Base-by-base conservation (phyloP, 331 rosid species). In the Saraca asoca region DNA sequence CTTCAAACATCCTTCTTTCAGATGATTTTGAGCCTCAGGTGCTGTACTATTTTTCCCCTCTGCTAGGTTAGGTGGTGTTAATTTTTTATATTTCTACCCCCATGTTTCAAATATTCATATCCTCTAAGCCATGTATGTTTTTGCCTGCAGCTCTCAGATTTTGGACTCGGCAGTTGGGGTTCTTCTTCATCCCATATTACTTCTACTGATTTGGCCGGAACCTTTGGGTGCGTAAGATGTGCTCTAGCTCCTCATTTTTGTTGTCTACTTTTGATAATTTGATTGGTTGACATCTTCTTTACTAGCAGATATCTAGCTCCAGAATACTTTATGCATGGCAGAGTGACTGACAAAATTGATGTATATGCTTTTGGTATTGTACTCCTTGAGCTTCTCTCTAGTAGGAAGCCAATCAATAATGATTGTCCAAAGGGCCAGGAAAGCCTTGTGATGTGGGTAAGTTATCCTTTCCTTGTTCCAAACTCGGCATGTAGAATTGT, bases 381-480 rank as follows among this genome's bases (percentile, higher is more conserved):
- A 41, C 97, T 94, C 77, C 97, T 94, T 51, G 98, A 94, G 91
- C 91, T 90, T 76, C 95, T 94, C 54, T 88, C 97, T 0, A 85
- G 94, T 58, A 86, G 89, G 77, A 88, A 83, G 73, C 97, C 96
- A 51, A 94, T 94, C 67, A 81, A 49, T 78, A 78, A 70, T 41
- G 85, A 78, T 46, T 51, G 60, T 66, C 89, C 95, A 0, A 85
- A 86, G 77, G 95, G 85, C 45, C 80, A 83, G 62, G 95, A 88
- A 80, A 94, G 96, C 79, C 79, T 94, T 64, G 92, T 94, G 63
- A 84, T 90, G 87, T 94, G 98, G 98, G 98, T 94, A 81, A 72
- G 98, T 63, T 24, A 24, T 76, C 48, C 57, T 46, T 16, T 37
- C n/a, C 41, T 31, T 24, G 31, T 24, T 1, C 1, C 31, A 24